A percentile compares a stretch with the other conserved stretches of the same genome.
Conservation (phyloP, 73 alveolate genomes). For the Effrenium voratum region DNA sequence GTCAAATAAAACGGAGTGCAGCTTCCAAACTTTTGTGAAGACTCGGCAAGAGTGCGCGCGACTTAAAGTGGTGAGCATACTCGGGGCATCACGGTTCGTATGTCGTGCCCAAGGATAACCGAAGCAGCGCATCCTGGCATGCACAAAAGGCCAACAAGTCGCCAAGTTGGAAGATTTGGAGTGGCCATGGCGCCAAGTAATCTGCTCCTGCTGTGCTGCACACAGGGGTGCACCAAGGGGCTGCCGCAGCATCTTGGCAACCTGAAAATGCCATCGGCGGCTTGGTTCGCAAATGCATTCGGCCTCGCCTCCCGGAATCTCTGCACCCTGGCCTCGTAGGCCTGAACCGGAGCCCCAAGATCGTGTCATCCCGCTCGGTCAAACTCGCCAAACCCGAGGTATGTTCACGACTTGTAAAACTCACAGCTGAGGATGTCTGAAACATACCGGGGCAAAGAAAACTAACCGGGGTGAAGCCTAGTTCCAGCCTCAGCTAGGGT, state of each 20-base stretch:
- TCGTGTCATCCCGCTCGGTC: neutral
- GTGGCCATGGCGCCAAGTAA: neutral
- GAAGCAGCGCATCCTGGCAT: constrained; percentile 52
- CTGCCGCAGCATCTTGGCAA: constrained; percentile 3
- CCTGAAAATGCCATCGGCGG: neutral
- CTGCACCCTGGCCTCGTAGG: constrained; percentile 45
- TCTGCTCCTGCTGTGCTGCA: constrained; percentile 10
- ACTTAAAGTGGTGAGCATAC: neutral
- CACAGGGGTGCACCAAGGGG: constrained; percentile 19
- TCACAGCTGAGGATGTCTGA: neutral
- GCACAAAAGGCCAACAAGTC: neutral
- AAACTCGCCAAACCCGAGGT: neutral
- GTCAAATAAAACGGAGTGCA: neutral
- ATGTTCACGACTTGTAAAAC: too few species aligned
- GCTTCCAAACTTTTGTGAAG: neutral
- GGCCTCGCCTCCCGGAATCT: constrained; percentile 27
- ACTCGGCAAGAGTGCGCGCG: neutral
- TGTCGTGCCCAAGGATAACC: constrained; percentile 2
- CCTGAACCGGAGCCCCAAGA: neutral
- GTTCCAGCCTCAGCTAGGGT: constrained; percentile 17
- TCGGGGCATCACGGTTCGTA: constrained; percentile 38
- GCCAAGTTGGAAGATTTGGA: neutral
- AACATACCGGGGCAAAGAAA: neutral
- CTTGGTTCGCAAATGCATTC: neutral
- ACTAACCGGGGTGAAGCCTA: neutral